These are phyloP conservation scores for Lentinus brumalis DNA, from an alignment of 768 basidiomycete species.

Conservation along the genomic window DNA sequence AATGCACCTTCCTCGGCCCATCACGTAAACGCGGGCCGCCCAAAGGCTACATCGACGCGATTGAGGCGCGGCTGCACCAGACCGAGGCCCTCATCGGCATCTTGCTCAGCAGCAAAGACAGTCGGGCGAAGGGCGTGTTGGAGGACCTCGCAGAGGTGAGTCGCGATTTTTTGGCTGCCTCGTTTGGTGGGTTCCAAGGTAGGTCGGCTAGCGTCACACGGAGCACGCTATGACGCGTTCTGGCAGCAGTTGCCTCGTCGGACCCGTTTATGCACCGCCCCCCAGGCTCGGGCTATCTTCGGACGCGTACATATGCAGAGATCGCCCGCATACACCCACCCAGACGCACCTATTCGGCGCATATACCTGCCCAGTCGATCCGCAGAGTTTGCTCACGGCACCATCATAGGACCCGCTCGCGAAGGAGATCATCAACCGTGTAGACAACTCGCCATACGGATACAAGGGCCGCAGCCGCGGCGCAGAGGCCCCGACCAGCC, in stretches of 20 bases:
- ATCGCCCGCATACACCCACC: not conserved
- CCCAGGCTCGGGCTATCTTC: too few relatives aligned
- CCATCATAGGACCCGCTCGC: conserved; percentile 70
- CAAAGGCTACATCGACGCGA: conserved; percentile 95
- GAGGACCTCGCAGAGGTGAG: conserved; percentile 39
- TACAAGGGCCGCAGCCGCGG: conserved; percentile 64
- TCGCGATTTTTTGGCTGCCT: not conserved
- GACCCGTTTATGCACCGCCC: too few relatives aligned
- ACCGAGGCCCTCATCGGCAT: conserved; percentile 89
- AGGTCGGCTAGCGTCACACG: not conserved
- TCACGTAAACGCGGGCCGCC: conserved; percentile 85
- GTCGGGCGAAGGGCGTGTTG: conserved; percentile 40
- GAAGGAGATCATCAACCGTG: conserved; percentile 76
- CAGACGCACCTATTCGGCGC: not conserved
- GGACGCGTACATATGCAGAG: not conserved
- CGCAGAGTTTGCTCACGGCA: not conserved
- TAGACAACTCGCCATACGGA: conserved; percentile 82
- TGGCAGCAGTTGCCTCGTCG: not conserved
- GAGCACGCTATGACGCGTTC: not conserved
- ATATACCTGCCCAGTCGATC: not conserved
- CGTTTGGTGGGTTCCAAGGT: not conserved
- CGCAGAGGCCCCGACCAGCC: conserved; percentile 32
- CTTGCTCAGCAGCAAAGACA: conserved; percentile 53
- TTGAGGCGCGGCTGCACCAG: conserved; percentile 88
- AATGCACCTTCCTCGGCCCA: conserved; percentile 77